Base-by-base conservation (phyloP, 1,284 basidiomycete genomes). In the Heterobasidion parviporum region DNA sequence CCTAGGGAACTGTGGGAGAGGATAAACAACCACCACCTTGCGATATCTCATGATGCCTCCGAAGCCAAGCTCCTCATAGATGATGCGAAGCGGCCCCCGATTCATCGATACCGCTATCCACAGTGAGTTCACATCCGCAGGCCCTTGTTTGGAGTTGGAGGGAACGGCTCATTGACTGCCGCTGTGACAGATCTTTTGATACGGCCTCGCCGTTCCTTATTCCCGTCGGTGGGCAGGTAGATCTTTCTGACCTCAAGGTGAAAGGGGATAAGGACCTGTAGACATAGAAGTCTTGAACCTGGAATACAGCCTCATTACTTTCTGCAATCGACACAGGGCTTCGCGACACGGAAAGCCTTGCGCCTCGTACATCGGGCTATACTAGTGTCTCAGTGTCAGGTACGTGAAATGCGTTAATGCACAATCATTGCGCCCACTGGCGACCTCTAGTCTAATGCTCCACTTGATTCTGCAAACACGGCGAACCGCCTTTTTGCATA, bases 41-140 rank as follows among this genome's bases (percentile, higher is more conserved):
- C 74, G 14, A 69, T 78, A 59, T 72, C 77, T 36, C 72, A 76
- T 45, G 69, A 76, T 46, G 67, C 65, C 34, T 74, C 80, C 33
- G 73, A 80, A 50, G 69, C 75, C 5, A 72, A 62, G 47, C 62
- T 78, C 38, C 63, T 84, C 44, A 67, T 83, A 26, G 70, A 71
- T 49, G 73, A 73, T 59, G 83, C 85, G 26, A 72, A 75, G 63
- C 72, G 68, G 50, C 78, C 85, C 1, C 67, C 66, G 3, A 74
- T 85, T 26, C 79, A 83, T 65, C 77, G 85, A 47, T 82, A 78
- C 66, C 76, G 82, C 61, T 85, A 80, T 66, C 82, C 85, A 56
- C 81, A 86, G 88, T 90, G 63, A 71, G 86, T 78, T 46, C 43
- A 51, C 41, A 9, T 12, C n/a, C 10, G 43, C 49, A n/a, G 9